Percentiles rank a stretch among this genome's conserved stretches.
These are phyloP conservation scores for Narthecium ossifragum DNA, from an alignment of 106 monocot genomes.

Conservation along the genomic window DNA sequence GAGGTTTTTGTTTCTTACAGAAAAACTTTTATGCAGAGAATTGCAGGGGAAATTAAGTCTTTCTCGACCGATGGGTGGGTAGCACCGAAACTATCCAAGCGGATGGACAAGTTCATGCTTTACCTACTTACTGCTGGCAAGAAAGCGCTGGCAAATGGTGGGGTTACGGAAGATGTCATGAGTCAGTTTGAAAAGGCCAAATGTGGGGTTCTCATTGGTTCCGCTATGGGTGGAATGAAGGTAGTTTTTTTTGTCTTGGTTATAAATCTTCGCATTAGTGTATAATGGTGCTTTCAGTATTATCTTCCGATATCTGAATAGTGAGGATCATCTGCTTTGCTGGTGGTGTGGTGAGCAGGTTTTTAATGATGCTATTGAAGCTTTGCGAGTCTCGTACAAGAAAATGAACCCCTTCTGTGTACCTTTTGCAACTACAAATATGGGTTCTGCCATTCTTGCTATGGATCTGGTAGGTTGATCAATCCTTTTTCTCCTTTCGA, in stretches of 20 bases:
- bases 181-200: constrained; percentile 51
- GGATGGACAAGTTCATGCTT: constrained; percentile 87
- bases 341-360: constrained; percentile 24
- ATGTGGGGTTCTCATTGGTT: constrained; percentile 75
- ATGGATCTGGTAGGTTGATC: constrained; percentile 64
- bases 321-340: too few species aligned
- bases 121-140: constrained; percentile 76
- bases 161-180: constrained; percentile 60
- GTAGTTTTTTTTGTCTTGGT: constrained; percentile 8
- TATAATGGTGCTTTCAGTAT: too few species aligned
- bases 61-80: constrained; percentile 79
- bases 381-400: constrained; percentile 72
- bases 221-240: constrained; percentile 90
- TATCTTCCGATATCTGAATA: too few species aligned
- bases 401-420: constrained; percentile 89
- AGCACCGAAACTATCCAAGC: constrained; percentile 56
- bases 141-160: constrained; percentile 63
- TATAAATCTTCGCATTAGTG: background rate
- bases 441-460: constrained; percentile 87
- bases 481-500: too few species aligned
- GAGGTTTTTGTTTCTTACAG: constrained; percentile 10
- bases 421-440: constrained; percentile 81
- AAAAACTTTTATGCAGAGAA: constrained; percentile 36
- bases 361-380: constrained; percentile 81
- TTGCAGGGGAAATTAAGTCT: constrained; percentile 77